These are phyloP conservation scores for Phytophthora ohioensis DNA, from an alignment of 352 stramenopile genomes.

Conservation along the genomic window DNA sequence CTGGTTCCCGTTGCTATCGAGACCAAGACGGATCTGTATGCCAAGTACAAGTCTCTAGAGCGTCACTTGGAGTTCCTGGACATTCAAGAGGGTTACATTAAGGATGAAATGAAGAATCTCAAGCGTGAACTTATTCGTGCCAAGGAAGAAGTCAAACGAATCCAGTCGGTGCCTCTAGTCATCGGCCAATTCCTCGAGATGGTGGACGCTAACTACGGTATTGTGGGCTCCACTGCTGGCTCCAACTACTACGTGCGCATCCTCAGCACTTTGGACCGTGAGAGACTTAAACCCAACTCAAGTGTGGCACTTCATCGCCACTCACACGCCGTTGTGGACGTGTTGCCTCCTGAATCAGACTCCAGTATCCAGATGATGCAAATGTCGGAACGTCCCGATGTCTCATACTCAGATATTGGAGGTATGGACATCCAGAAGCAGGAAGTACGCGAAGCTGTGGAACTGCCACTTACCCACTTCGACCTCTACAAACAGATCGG, in stretches of 20 bases:
- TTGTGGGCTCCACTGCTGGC: conserved; percentile 97
- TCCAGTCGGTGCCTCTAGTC: conserved; percentile 99
- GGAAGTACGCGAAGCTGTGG: conserved; percentile 98
- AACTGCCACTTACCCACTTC: conserved; percentile 99
- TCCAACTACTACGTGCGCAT: conserved; percentile 99
- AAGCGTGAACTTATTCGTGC: conserved; percentile 99
- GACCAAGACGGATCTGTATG: conserved; percentile 78
- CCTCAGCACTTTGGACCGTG: conserved; percentile 98
- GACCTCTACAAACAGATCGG: conserved; percentile 99
- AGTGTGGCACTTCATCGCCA: conserved; percentile 98
- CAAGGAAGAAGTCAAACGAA: conserved; percentile 99
- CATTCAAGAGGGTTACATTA: conserved; percentile 99
- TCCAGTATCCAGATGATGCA: conserved; percentile 99
- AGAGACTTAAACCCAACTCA: conserved; percentile 99
- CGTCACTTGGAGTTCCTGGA: conserved; percentile 86
- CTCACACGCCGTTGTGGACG: conserved; percentile 98
- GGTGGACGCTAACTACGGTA: conserved; percentile 99
- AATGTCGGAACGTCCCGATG: conserved; percentile 99
- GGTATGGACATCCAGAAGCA: conserved; percentile 99
- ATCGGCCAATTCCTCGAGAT: conserved; percentile 99
- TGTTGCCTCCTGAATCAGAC: conserved; percentile 98
- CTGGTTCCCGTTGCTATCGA: conserved; percentile 65
- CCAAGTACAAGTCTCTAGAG: conserved; percentile 82
- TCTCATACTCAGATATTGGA: conserved; percentile 97
- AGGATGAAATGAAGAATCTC: conserved; percentile 99